These are phyloP conservation scores for Osmanthus fragrans DNA, from an alignment of 257 asterid species.

Conservation along the genomic window DNA sequence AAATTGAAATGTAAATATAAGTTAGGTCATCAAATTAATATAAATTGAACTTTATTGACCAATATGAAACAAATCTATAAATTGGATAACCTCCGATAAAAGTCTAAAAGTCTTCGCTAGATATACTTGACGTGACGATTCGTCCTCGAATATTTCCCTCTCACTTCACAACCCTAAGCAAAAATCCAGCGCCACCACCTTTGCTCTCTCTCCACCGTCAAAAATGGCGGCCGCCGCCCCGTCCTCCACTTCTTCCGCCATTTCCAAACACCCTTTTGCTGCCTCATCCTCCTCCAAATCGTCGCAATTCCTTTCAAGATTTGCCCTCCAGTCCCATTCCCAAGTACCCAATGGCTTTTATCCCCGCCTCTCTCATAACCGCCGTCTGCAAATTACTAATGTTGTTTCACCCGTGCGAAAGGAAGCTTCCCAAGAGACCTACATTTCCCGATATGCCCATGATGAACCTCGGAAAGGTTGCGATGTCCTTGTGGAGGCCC, in stretches of 20 bases:
- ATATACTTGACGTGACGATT: neutral
- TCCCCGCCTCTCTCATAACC: slow-evolving; percentile 24
- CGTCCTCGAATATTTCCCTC: neutral
- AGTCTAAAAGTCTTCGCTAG: neutral
- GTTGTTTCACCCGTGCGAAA: slow-evolving; percentile 29
- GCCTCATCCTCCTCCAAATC: slow-evolving; percentile 12
- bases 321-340: slow-evolving; percentile 23
- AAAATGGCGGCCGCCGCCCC: slow-evolving; percentile 47
- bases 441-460: slow-evolving; percentile 53
- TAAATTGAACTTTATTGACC: neutral
- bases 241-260: slow-evolving; percentile 30
- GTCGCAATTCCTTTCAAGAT: slow-evolving; percentile 27
- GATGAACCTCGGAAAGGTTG: slow-evolving; percentile 77
- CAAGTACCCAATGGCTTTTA: slow-evolving; percentile 16
- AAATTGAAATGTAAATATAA: neutral
- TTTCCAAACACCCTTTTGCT: neutral
- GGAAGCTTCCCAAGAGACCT: slow-evolving; percentile 17
- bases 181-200: slow-evolving; percentile 10
- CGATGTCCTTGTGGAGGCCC: slow-evolving; percentile 82
- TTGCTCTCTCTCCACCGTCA: slow-evolving; percentile 16
- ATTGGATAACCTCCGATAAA: neutral
- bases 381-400: slow-evolving; percentile 32
- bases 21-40: neutral
- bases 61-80: neutral
- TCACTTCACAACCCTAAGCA: slow-evolving; percentile 15